Conservation (phyloP, 495 filamentous ascomycete genomes). For the Mycothermus thermophilus region DNA sequence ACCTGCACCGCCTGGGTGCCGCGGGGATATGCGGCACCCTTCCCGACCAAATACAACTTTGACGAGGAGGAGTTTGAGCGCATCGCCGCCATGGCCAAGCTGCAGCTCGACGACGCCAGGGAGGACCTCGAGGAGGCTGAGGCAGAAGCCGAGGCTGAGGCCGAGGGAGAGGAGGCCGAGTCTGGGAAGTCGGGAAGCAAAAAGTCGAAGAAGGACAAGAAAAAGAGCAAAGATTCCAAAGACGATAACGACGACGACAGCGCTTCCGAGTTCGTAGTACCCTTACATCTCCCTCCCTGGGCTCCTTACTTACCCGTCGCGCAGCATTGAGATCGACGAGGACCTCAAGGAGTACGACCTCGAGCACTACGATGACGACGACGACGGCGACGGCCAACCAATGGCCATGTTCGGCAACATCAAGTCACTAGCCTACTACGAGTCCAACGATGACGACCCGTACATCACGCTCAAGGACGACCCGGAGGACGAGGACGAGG, state of each 20-base stretch:
- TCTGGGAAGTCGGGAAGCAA: constrained; percentile 4
- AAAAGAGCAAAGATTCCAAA: constrained; percentile 11
- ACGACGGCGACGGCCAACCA: constrained; percentile 46
- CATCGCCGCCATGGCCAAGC: constrained; percentile 75
- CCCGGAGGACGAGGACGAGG: constrained; percentile 61
- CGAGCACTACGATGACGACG: constrained; percentile 83
- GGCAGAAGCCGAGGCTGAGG: constrained; percentile 22
- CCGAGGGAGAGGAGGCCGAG: constrained; percentile 9
- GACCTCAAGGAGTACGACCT: constrained; percentile 91
- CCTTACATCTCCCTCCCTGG: not conserved
- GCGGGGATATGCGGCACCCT: constrained; percentile 81
- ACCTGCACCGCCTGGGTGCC: constrained; percentile 90
- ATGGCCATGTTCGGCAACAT: constrained; percentile 94
- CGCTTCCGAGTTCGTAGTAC: constrained; percentile 22
- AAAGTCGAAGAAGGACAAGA: constrained; percentile 8
- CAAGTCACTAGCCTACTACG: constrained; percentile 82
- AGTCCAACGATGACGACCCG: constrained; percentile 83
- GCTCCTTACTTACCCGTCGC: no score
- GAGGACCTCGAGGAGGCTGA: constrained; percentile 66
- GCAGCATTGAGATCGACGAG: constrained; percentile 44
- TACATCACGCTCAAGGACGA: constrained; percentile 78
- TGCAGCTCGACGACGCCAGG: constrained; percentile 85
- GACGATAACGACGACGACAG: constrained; percentile 17
- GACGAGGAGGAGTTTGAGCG: constrained; percentile 85
- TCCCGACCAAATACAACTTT: constrained; percentile 79